Conservation (phyloP, 176 grass and related monocot species). For the Oropetium thomaeum region DNA sequence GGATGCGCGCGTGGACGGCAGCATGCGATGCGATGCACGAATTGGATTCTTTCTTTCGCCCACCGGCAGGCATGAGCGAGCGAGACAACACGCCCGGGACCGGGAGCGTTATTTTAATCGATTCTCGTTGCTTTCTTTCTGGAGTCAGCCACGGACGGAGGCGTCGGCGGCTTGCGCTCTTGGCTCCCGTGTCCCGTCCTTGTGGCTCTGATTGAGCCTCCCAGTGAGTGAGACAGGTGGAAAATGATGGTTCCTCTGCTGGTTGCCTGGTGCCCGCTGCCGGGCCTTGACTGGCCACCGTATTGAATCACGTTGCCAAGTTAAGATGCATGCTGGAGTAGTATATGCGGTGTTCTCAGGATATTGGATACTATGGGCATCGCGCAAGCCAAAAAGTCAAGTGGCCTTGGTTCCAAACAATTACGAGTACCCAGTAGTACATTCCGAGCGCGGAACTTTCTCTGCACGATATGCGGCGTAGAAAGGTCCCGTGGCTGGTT, state of each 20-base stretch:
- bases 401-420: background rate
- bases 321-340: background rate
- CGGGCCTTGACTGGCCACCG: background rate
- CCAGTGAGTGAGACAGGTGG: background rate
- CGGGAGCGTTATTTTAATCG: background rate
- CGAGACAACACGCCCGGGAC: background rate
- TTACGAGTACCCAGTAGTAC: background rate
- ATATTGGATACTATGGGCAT: background rate
- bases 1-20: background rate
- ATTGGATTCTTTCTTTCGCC: slow-evolving; percentile 23
- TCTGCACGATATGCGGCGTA: background rate
- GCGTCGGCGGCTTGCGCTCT: slow-evolving; percentile 2
- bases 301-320: background rate
- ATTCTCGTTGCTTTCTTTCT: background rate
- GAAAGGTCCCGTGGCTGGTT: background rate
- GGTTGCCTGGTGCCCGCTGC: background rate
- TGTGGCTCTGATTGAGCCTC: too few species aligned
- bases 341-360: background rate
- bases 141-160: background rate
- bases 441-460: background rate
- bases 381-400: background rate
- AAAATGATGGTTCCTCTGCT: background rate
- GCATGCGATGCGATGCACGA: background rate
- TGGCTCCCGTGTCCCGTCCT: background rate
- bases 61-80: background rate